These are phyloP conservation scores for Henningerozyma blattae DNA, from an alignment of 805 yeast species.

Conservation along the genomic window DNA sequence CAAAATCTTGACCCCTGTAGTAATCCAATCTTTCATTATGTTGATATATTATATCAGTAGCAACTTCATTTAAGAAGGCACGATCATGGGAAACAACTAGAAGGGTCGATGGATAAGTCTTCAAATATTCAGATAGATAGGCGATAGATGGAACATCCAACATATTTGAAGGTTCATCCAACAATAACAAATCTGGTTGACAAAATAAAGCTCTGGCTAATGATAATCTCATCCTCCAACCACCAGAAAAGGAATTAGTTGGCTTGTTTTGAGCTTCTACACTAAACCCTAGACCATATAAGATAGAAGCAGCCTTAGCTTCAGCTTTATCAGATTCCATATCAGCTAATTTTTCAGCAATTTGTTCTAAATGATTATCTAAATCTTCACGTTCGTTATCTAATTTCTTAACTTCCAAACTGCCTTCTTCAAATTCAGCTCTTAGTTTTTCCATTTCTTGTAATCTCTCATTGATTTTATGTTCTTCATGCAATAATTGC, in stretches of 20 bases:
- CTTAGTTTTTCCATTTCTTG: slow-evolving; percentile 61
- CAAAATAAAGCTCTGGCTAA: slow-evolving; percentile 96
- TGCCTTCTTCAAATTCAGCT: slow-evolving; percentile 61
- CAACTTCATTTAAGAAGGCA: slow-evolving; percentile 92
- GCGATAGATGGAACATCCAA: slow-evolving; percentile 99
- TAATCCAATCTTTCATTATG: slow-evolving; percentile 95
- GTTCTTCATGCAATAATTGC: slow-evolving; percentile 67
- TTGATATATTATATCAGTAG: slow-evolving; percentile 96
- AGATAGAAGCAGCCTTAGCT: slow-evolving; percentile 87
- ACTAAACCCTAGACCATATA: slow-evolving; percentile 89
- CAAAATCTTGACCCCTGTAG: slow-evolving; percentile 89
- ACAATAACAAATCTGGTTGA: slow-evolving; percentile 82
- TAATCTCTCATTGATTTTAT: slow-evolving; percentile 59
- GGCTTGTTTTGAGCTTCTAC: slow-evolving; percentile 71
- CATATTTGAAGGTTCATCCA: slow-evolving; percentile 99
- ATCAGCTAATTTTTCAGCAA: slow-evolving; percentile 71
- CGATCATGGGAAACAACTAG: slow-evolving; percentile 96
- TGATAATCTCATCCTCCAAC: slow-evolving; percentile 99
- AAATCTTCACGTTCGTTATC: slow-evolving; percentile 88
- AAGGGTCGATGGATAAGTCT: slow-evolving; percentile 83
- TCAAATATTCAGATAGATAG: slow-evolving; percentile 79
- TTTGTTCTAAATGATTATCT: slow-evolving; percentile 63
- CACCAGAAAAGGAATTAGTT: slow-evolving; percentile 93
- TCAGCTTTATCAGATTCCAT: slow-evolving; percentile 98
- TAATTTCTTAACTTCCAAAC: slow-evolving; percentile 61